Evolutionary conservation across 352 stramenopile species (phyloP).

Genomic region (Globisporangium splendens): DNA sequence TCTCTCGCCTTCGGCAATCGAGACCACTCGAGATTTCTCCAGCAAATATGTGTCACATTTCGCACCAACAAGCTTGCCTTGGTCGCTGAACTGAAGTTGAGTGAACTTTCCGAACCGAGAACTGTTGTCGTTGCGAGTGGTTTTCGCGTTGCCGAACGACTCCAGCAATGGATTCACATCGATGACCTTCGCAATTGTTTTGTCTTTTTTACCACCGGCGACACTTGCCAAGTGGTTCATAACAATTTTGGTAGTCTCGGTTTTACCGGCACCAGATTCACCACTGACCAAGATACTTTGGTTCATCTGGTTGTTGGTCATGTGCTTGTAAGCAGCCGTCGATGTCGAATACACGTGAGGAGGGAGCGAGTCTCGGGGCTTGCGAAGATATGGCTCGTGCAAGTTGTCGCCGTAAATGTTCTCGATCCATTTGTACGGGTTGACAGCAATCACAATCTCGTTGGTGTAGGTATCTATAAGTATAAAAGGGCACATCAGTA

Average conservation of each 20-base stretch:
- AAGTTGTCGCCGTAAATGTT: constrained; percentile 89
- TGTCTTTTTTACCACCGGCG: constrained; percentile 80
- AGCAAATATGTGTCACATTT: constrained; percentile 94
- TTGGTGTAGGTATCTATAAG: constrained; percentile 93
- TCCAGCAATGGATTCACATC: constrained; percentile 91
- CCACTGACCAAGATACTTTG: constrained; percentile 88
- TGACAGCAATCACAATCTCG: constrained; percentile 97
- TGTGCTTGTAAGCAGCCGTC: constrained; percentile 83
- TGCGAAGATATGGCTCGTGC: constrained; percentile 79
- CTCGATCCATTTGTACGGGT: constrained; percentile 95
- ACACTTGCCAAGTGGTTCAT: constrained; percentile 88
- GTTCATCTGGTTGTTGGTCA: constrained; percentile 72
- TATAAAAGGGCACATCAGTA: constrained; percentile 3
- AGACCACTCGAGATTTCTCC: constrained; percentile 95
- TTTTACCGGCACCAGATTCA: constrained; percentile 91
- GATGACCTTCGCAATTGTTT: constrained; percentile 89
- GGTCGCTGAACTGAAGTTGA: constrained; percentile 82
- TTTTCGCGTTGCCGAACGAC: constrained; percentile 94
- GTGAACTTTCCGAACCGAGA: constrained; percentile 90
- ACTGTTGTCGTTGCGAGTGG: constrained; percentile 92
- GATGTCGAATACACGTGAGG: constrained; percentile 86
- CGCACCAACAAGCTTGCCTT: constrained; percentile 77
- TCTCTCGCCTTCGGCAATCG: constrained; percentile 93
- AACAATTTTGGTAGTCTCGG: constrained; percentile 96
- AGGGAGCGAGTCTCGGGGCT: constrained; percentile 56